A percentile compares a stretch with the other conserved stretches of the same genome.
These are phyloP conservation scores for Ramalina intermedia DNA, from an alignment of 495 filamentous ascomycete genomes.

Conservation along the genomic window DNA sequence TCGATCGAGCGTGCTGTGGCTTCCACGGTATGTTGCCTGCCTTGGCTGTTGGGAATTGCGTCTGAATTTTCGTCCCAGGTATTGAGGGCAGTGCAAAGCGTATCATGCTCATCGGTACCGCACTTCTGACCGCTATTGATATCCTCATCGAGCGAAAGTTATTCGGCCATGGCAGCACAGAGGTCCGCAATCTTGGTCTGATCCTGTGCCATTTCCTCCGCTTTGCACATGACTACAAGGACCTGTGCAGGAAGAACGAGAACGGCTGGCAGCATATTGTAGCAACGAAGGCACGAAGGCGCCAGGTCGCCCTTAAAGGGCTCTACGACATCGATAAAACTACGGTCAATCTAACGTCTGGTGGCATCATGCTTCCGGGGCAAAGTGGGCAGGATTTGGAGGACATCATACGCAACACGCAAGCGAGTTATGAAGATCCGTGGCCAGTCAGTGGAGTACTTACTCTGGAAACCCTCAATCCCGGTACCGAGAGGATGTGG, in stretches of 20 bases:
- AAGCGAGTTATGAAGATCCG: neutral
- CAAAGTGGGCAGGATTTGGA: neutral
- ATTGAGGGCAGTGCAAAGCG: conserved; percentile 8
- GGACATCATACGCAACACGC: neutral
- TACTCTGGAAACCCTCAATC: neutral
- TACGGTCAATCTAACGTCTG: neutral
- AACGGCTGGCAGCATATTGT: conserved; percentile 1
- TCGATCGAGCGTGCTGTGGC: neutral
- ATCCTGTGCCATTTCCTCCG: conserved; percentile 18
- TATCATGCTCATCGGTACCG: conserved; percentile 13
- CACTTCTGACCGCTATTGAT: conserved; percentile 21
- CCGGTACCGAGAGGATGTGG: neutral
- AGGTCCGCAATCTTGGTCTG: conserved; percentile 22
- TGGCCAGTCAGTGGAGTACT: neutral
- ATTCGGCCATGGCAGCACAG: conserved; percentile 16
- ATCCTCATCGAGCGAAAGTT: conserved; percentile 16
- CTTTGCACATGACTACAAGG: neutral
- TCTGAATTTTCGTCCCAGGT: conserved; percentile 13
- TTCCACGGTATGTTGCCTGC: neutral
- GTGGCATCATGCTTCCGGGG: neutral
- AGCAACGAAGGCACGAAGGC: neutral
- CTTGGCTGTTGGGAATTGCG: conserved; percentile 9
- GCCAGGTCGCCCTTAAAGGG: neutral
- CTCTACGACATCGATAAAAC: neutral
- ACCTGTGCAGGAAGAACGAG: neutral